phyloP scores from a whole-genome alignment of 75 land plant species.

The Isoetes taiwanensis region DNA sequence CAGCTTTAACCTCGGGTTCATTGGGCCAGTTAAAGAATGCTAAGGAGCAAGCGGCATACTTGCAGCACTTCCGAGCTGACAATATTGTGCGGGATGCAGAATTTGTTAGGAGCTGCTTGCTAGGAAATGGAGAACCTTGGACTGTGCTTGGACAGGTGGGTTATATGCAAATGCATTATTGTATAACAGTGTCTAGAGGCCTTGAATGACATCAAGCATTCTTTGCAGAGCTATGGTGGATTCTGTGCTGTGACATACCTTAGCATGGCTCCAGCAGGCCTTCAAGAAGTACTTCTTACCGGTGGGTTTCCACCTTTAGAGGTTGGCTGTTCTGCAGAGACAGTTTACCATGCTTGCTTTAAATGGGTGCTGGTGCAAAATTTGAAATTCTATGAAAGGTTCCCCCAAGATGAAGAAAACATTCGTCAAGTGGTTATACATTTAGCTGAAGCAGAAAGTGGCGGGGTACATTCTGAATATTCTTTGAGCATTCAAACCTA shows the following conservation, averaged over 20 bases:
- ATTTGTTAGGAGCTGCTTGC: constrained; percentile 48
- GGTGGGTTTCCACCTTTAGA: constrained; percentile 91
- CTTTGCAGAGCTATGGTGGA: constrained; percentile 81
- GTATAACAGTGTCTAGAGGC: background rate
- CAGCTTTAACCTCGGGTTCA: constrained; percentile 71
- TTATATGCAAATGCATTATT: background rate
- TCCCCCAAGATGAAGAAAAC: constrained; percentile 58
- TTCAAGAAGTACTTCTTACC: constrained; percentile 66
- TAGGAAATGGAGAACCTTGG: constrained; percentile 71
- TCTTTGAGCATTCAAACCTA: background rate
- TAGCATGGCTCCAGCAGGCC: constrained; percentile 80
- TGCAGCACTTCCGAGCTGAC: constrained; percentile 90
- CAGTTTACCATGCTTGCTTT: constrained; percentile 67
- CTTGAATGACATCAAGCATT: background rate
- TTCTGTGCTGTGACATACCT: constrained; percentile 95
- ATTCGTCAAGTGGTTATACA: constrained; percentile 56
- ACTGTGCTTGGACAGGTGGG: constrained; percentile 86
- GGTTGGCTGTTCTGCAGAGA: constrained; percentile 66
- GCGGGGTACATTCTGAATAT: constrained; percentile 51
- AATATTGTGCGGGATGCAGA: constrained; percentile 91
- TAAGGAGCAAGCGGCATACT: constrained; percentile 44
- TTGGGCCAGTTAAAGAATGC: constrained; percentile 52
- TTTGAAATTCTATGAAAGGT: constrained; percentile 78
- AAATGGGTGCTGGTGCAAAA: constrained; percentile 61
- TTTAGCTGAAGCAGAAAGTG: constrained; percentile 50